Conservation (phyloP, 2,329 filamentous ascomycete genomes). For the Penicillium thymicola region DNA sequence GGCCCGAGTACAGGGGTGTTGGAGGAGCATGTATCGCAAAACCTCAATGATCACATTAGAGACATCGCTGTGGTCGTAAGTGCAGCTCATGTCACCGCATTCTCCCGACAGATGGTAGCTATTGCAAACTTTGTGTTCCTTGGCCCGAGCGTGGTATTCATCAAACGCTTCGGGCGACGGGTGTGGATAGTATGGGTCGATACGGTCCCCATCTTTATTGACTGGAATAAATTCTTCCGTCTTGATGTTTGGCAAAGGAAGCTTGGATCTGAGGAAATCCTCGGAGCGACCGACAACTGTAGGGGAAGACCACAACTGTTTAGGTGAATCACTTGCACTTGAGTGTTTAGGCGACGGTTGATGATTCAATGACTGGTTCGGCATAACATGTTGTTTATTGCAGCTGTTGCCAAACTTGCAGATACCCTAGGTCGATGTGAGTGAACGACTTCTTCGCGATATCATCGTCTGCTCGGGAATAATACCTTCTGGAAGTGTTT, state of each 20-base stretch:
- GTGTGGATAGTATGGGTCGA: slow-evolving; percentile 44
- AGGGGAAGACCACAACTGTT: slow-evolving; percentile 12
- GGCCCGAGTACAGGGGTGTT: slow-evolving; percentile 42
- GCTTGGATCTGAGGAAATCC: slow-evolving; percentile 19
- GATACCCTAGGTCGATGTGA: slow-evolving; percentile 25
- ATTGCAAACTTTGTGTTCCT: slow-evolving; percentile 49
- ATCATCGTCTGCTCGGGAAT: background rate
- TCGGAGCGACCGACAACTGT: slow-evolving; percentile 17
- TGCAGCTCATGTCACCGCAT: slow-evolving; percentile 40
- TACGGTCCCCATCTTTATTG: slow-evolving; percentile 47
- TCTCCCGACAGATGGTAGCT: slow-evolving; percentile 44
- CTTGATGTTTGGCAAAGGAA: slow-evolving; percentile 19
- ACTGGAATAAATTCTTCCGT: slow-evolving; percentile 40
- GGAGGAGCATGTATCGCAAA: slow-evolving; percentile 46
- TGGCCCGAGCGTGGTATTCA: slow-evolving; percentile 39
- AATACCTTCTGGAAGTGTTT: slow-evolving; percentile 35
- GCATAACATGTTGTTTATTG: slow-evolving; percentile 30
- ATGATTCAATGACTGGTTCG: slow-evolving; percentile 18
- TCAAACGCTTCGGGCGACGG: slow-evolving; percentile 39
- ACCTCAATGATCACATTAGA: slow-evolving; percentile 39
- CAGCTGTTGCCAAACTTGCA: slow-evolving; percentile 34
- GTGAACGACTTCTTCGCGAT: background rate
- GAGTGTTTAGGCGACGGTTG: slow-evolving; percentile 21
- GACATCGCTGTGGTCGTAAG: slow-evolving; percentile 48
- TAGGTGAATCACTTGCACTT: slow-evolving; percentile 16